phyloP scores from a whole-genome alignment of 1,284 basidiomycete genomes.

The Volvariella surrecta region DNA sequence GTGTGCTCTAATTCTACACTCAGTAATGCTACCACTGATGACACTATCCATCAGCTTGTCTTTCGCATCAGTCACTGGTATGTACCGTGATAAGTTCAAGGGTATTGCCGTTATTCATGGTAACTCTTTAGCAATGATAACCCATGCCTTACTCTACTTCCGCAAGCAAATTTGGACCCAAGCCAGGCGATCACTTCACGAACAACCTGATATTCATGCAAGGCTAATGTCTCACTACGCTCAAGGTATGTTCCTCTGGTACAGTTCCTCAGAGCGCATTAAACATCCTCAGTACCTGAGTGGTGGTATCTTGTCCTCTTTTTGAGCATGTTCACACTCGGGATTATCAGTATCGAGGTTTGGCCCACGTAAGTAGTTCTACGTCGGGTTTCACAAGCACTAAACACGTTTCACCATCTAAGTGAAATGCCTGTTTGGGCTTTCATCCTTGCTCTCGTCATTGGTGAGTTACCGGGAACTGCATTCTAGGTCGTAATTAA shows the following conservation, averaged over 20 bases:
- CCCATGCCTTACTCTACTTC: constrained; percentile 75
- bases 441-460: constrained; percentile 36
- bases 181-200: constrained; percentile 50
- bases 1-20: constrained; percentile 8
- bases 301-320: constrained; percentile 59
- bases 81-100: constrained; percentile 9
- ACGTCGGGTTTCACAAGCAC: neutral
- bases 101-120: constrained; percentile 33
- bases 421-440: constrained; percentile 51
- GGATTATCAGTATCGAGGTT: constrained; percentile 37
- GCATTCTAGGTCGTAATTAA: no score
- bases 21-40: neutral
- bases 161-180: constrained; percentile 68
- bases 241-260: constrained; percentile 23
- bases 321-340: constrained; percentile 39
- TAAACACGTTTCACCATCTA: neutral
- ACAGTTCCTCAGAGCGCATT: constrained; percentile 1
- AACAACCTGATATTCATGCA: constrained; percentile 81
- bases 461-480: constrained; percentile 20
- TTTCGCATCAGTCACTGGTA: constrained; percentile 44
- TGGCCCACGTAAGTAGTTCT: constrained; percentile 27
- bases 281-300: constrained; percentile 42
- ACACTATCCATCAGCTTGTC: constrained; percentile 41
- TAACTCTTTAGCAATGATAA: constrained; percentile 52
- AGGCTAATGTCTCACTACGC: constrained; percentile 71